These are phyloP conservation scores for Thecaphora frezii DNA, from an alignment of 1,284 basidiomycete genomes.

Conservation along the genomic window DNA sequence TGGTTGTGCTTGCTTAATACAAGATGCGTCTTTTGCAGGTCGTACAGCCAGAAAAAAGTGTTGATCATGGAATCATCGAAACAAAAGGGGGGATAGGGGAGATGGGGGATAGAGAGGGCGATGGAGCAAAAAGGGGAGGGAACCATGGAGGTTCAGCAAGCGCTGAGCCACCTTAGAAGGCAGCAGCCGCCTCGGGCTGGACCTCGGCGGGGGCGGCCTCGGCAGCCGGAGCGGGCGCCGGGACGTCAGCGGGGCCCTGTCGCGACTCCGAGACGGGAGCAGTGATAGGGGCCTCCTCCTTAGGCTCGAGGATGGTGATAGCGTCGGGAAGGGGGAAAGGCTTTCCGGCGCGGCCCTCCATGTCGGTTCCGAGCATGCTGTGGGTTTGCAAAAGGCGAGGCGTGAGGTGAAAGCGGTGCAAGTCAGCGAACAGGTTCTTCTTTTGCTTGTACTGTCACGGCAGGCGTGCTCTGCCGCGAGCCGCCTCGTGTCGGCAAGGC, in stretches of 20 bases:
- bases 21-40: slow-evolving; percentile 1
- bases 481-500: slow-evolving; percentile 63
- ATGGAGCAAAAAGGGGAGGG: slow-evolving; percentile 22
- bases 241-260: slow-evolving; percentile 42
- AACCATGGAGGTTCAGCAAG: neutral
- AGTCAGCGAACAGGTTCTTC: neutral
- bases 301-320: slow-evolving; percentile 85
- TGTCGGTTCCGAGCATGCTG: slow-evolving; percentile 97
- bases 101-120: slow-evolving; percentile 31
- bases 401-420: slow-evolving; percentile 2
- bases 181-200: slow-evolving; percentile 37
- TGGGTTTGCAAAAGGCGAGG: too few relatives aligned
- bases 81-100: slow-evolving; percentile 35
- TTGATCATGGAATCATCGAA: slow-evolving; percentile 11
- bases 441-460: too few relatives aligned
- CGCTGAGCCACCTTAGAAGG: slow-evolving; percentile 31
- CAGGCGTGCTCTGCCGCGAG: neutral
- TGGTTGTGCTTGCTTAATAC: slow-evolving; percentile 1
- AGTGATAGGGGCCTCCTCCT: slow-evolving; percentile 64
- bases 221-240: slow-evolving; percentile 11
- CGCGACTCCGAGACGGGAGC: slow-evolving; percentile 56
- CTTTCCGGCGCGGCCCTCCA: slow-evolving; percentile 73
- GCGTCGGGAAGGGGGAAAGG: slow-evolving; percentile 93
- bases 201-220: slow-evolving; percentile 39
- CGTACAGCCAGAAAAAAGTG: slow-evolving; percentile 9